Conservation (phyloP, 805 yeast species). For the Starmerella bombicola region DNA sequence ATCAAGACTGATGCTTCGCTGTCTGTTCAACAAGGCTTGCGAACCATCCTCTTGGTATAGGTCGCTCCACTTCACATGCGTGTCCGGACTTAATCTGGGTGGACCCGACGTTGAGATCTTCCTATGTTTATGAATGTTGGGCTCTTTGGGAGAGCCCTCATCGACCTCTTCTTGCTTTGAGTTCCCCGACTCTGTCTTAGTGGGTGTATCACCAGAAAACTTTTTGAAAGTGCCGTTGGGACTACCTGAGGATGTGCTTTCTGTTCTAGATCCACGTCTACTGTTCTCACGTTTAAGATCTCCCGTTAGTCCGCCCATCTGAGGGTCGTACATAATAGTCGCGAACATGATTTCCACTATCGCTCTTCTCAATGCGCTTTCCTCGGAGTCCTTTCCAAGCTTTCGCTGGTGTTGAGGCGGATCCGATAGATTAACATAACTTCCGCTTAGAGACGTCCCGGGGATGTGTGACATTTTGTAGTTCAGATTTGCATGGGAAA, state of each 20-base stretch:
- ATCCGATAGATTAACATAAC: constrained; percentile 5
- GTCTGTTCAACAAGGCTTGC: neutral
- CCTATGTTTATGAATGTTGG: neutral
- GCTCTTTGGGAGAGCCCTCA: neutral
- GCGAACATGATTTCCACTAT: constrained; percentile 21
- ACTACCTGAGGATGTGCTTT: neutral
- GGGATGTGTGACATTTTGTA: constrained; percentile 6
- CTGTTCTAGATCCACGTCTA: neutral
- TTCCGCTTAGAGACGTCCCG: constrained; percentile 5
- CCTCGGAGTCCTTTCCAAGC: constrained; percentile 14
- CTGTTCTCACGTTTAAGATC: neutral
- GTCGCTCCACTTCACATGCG: neutral
- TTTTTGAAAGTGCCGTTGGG: neutral
- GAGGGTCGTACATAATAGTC: constrained; percentile 18
- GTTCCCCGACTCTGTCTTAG: neutral
- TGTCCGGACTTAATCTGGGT: neutral
- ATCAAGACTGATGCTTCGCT: neutral
- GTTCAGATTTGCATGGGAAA: constrained; percentile 62
- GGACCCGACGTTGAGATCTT: neutral
- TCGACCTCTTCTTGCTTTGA: neutral
- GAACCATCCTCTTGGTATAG: neutral
- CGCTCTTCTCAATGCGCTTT: constrained; percentile 17
- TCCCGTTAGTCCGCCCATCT: neutral
- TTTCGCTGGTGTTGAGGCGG: constrained; percentile 24
- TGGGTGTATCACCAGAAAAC: neutral